phyloP scores from a whole-genome alignment of 2,329 filamentous ascomycete species.

The Botrytis squamosa region DNA sequence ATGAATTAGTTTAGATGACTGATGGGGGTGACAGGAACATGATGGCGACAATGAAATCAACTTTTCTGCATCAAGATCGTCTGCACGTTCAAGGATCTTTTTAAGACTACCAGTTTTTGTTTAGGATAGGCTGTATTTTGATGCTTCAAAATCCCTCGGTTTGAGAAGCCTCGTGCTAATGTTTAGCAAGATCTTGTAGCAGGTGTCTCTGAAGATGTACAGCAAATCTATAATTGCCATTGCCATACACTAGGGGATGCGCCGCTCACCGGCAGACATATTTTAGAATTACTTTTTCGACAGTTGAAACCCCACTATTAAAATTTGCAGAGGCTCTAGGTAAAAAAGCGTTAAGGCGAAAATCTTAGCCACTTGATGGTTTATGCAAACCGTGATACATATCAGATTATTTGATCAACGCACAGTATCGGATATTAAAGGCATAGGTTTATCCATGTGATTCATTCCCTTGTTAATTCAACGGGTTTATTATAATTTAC shows the following conservation, averaged over 20 bases:
- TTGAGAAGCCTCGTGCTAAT: neutral
- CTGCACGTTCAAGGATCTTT: neutral
- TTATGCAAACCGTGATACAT: neutral
- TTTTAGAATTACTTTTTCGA: neutral
- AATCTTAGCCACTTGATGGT: neutral
- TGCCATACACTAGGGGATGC: neutral
- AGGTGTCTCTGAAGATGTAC: neutral
- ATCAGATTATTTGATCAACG: neutral
- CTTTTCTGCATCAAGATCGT: neutral
- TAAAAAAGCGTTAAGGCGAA: neutral
- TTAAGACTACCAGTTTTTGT: neutral
- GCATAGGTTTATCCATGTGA: neutral
- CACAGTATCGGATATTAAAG: neutral
- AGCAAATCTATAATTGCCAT: neutral
- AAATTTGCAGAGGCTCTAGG: neutral
- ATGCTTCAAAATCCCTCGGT: neutral
- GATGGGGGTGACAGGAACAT: neutral
- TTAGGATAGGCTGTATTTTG: neutral
- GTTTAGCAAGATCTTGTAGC: neutral
- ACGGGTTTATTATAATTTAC: neutral
- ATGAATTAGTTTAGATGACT: neutral
- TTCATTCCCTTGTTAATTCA: neutral
- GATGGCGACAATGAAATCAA: neutral
- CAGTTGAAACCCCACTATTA: conserved; percentile 1
- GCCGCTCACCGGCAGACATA: neutral